Conservation (phyloP, 148 eudicot genomes). For the Vaccinium vitisidaea region DNA sequence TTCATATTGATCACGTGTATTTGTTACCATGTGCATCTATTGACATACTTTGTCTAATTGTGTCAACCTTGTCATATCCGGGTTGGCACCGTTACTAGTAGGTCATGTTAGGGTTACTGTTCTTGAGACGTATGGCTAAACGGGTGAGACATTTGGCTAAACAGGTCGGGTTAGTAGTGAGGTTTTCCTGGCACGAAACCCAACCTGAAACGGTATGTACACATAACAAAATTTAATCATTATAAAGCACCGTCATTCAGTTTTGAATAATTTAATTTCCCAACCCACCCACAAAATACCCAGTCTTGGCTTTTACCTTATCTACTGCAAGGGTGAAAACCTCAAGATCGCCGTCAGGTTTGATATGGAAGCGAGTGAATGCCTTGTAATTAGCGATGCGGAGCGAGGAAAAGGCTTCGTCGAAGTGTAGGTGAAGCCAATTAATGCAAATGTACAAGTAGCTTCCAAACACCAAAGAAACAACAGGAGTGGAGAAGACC, state of each 20-base stretch:
- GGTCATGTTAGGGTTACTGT: too few relatives aligned
- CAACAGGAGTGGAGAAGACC: constrained; percentile 98
- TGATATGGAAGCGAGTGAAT: constrained; percentile 90
- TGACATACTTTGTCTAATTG: too few relatives aligned
- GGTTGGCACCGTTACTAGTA: too few relatives aligned
- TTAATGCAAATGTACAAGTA: constrained; percentile 90
- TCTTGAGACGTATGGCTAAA: too few relatives aligned
- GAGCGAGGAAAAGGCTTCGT: constrained; percentile 98
- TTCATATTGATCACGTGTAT: too few relatives aligned
- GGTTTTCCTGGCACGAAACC: neutral
- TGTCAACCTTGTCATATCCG: too few relatives aligned
- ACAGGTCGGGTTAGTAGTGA: neutral
- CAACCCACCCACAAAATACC: neutral
- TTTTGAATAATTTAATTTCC: neutral
- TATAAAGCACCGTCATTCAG: neutral
- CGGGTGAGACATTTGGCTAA: too few relatives aligned
- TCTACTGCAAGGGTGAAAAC: constrained; percentile 97
- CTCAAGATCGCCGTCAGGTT: constrained; percentile 68
- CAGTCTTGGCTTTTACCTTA: constrained; percentile 48
- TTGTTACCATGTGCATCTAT: too few relatives aligned
- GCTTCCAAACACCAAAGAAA: constrained; percentile 93
- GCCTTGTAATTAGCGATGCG: constrained; percentile 97
- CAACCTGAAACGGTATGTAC: neutral
- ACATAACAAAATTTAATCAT: neutral
- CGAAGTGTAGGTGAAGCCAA: constrained; percentile 97